Base-by-base conservation (phyloP, 805 yeast genomes). In the Cyberlindnera mycetangii region DNA sequence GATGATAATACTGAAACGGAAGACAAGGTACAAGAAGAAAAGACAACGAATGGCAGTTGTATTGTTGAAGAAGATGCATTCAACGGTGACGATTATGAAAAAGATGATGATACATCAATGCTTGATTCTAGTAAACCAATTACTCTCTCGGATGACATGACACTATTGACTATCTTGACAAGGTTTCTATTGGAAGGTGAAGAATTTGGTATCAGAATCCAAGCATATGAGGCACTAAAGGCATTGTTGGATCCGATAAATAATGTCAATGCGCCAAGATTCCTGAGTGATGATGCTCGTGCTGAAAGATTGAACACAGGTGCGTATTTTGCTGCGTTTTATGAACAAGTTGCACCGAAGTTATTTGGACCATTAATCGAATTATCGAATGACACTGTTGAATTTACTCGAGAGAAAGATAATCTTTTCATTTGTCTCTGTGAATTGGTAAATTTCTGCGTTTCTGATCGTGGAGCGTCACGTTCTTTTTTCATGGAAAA, bases 171-270 rank as follows among this genome's bases (percentile, higher is more conserved):
- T 7, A 71, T 80, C 7, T 63, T 89, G 28, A 72, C 83, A 0
- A 74, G 79, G 30, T 72, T 89, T 15, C 61, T 90, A 7, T 61
- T 81, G 3, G 72, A 76, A 17, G 95, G 85, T 48, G 67, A 70
- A 10, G 81, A 81, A 50, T 76, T 82, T 5, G 95, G 95, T 0
- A 65, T 89, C 41, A 82, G 85, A 57, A 78, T 85, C 7, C 97
- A 89, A 61, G 85, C 90, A 0, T 81, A 78, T 50, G 97, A 89
- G 64, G 95, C 96, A 1, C 64, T 90, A 39, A 82, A 82, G 58
- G 79, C 82, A 2, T 64, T 90, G 27, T 68, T 90, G 12, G 90
- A 85, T 56, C 82, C 61, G 9, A 40, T 47, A 4, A 46, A 39
- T n/a, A 51, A 48, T 20, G 34, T 50, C n/a, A 48, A 43, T 19